These are phyloP conservation scores for Podospora fimiseda DNA, from an alignment of 495 filamentous ascomycete species.

Conservation along the genomic window DNA sequence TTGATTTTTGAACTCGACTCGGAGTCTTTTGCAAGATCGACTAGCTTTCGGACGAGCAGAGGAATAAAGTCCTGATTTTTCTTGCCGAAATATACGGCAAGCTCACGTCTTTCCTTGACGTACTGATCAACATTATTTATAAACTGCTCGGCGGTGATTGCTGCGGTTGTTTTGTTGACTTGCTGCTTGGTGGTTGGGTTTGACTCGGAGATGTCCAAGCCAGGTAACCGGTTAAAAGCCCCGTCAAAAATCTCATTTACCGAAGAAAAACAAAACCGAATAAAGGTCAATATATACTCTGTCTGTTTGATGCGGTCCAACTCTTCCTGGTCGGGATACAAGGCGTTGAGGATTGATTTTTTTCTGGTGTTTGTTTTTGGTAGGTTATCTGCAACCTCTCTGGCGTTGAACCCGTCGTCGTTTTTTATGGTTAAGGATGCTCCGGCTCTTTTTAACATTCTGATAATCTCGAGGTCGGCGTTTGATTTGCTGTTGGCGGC, in stretches of 20 bases:
- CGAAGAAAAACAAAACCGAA: not conserved
- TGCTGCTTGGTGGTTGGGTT: not conserved
- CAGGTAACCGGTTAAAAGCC: not conserved
- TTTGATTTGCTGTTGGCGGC: not conserved
- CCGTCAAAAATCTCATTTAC: not conserved
- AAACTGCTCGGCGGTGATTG: not conserved
- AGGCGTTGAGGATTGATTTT: not conserved
- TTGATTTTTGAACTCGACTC: not conserved
- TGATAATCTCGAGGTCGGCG: not conserved
- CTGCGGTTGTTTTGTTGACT: not conserved
- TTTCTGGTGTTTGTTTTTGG: too few relatives aligned
- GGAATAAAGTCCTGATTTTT: not conserved
- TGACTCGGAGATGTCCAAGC: not conserved
- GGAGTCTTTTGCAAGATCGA: not conserved
- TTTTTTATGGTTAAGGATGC: not conserved
- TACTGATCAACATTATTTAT: not conserved
- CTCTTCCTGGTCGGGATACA: not conserved
- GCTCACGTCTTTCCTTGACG: not conserved
- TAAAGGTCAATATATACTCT: not conserved
- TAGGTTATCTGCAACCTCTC: not conserved
- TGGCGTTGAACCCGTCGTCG: not conserved
- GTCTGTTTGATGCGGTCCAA: not conserved
- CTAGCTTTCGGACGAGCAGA: not conserved
- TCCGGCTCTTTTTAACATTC: not conserved
- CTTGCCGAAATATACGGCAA: not conserved